These are phyloP conservation scores for Kandelia obovata DNA, from an alignment of 345 rosid species.

Conservation along the genomic window DNA sequence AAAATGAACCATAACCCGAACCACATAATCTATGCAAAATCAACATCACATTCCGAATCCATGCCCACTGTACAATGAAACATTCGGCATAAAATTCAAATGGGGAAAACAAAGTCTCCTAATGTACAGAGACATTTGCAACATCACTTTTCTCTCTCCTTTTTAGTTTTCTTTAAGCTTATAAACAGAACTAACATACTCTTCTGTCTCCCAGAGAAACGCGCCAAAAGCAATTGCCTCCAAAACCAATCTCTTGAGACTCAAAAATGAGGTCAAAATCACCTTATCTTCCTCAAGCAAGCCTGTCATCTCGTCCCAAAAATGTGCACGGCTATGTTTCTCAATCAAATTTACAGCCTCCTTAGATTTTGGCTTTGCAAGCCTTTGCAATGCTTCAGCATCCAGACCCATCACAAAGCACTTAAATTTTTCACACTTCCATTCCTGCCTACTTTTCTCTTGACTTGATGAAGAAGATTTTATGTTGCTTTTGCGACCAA, in stretches of 20 bases:
- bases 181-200: constrained; percentile 53
- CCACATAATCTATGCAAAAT: no score
- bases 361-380: constrained; percentile 62
- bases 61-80: no score
- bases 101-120: no score
- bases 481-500: constrained; percentile 28
- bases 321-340: constrained; percentile 72
- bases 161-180: constrained; percentile 52
- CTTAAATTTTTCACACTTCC: constrained; percentile 39
- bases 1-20: no score
- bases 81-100: no score
- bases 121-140: no score
- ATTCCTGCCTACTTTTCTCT: constrained; percentile 24
- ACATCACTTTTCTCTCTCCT: no score
- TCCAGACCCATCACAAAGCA: constrained; percentile 71
- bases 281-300: constrained; percentile 36
- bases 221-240: constrained; percentile 94
- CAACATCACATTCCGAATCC: no score
- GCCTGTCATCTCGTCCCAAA: constrained; percentile 47
- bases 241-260: constrained; percentile 76
- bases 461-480: constrained; percentile 19
- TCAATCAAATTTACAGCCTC: constrained; percentile 65
- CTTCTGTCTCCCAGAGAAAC: constrained; percentile 90
- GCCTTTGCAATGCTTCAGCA: constrained; percentile 56
- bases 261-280: constrained; percentile 70